Evolutionary conservation across 331 rosid genomes (phyloP), one percentile per base, ranked within the genome.

Genomic region (Acacia pycnantha): DNA sequence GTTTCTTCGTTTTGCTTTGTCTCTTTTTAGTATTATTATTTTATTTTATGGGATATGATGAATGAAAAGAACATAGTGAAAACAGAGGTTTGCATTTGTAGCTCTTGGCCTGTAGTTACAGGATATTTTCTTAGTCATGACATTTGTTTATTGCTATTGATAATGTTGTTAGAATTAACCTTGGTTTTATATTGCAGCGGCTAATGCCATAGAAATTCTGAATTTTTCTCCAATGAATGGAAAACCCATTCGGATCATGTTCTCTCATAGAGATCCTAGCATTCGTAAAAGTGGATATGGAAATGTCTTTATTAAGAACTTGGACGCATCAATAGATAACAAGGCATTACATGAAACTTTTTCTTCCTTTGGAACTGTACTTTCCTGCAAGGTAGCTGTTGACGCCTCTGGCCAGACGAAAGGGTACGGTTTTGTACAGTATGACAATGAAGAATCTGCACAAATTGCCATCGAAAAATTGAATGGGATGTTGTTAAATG

Each of bases 341-440:
- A 93, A 92, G 93, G 93, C 93, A 29, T 87, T 95, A 14, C 87
- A 86, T 56, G 98, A 93, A 68, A 91, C 94, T 70, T 95, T 95
- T 87, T 85, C 91, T 77, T 40, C 87, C 62, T 90, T 95, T 87
- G 98, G 98, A 50, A 62, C 79, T 31, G 89, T 95, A 1, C 98
- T 95, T 50, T 95, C 98, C 80, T 93, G 96, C 76, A 95, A 95
- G 85, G 90, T 95, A 62, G 97, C 94, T 19, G 35, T 83, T 70
- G 98, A 95, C 65, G 3, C 75, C 75, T 86, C 4, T 76, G 98
- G 98, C 46, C 93, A 89, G 35, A 89, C 97, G 0, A 91, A 82
- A 86, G 98, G 98, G 31, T 84, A 93, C 19, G 98, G 97, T 0
- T 95, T 90, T 56, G 94, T 95, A 62, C 98, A 95, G 77, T 93